phyloP scores from a whole-genome alignment of 306 rosid species.

The Aeschynomene evenia region DNA sequence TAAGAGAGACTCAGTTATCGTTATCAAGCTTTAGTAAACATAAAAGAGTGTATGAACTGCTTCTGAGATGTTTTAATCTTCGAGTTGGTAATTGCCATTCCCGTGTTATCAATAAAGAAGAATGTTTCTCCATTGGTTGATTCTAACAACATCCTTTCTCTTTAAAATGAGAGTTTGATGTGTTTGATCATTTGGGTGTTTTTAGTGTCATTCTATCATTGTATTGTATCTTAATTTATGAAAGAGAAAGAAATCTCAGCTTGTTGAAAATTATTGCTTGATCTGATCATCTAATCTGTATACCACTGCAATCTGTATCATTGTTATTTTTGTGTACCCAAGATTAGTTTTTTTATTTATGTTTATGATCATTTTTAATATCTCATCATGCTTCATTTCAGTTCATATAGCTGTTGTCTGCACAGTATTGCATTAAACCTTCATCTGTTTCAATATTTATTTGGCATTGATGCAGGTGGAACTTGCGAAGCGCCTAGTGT shows the following conservation, averaged over 20 bases:
- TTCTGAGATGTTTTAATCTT: too few relatives aligned
- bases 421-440: neutral
- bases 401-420: neutral
- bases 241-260: neutral
- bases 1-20: neutral
- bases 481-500: slow-evolving; percentile 76
- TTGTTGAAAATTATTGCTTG: neutral
- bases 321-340: neutral
- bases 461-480: slow-evolving; percentile 58
- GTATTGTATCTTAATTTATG: neutral
- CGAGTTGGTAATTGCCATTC: too few relatives aligned
- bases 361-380: neutral
- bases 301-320: neutral
- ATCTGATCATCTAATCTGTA: neutral
- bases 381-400: slow-evolving; percentile 4
- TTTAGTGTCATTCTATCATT: neutral
- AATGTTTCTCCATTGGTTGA: too few relatives aligned
- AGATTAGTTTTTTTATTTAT: neutral
- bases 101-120: too few relatives aligned
- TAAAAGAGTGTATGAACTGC: neutral
- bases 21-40: neutral
- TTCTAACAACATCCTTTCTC: neutral
- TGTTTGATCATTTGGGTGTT: slow-evolving; percentile 11
- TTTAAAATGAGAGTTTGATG: neutral
- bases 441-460: neutral